Percentiles rank a stretch among this genome's conserved stretches.
These are phyloP conservation scores for Acmispon strigosus DNA, from an alignment of 306 rosid species.

Conservation along the genomic window DNA sequence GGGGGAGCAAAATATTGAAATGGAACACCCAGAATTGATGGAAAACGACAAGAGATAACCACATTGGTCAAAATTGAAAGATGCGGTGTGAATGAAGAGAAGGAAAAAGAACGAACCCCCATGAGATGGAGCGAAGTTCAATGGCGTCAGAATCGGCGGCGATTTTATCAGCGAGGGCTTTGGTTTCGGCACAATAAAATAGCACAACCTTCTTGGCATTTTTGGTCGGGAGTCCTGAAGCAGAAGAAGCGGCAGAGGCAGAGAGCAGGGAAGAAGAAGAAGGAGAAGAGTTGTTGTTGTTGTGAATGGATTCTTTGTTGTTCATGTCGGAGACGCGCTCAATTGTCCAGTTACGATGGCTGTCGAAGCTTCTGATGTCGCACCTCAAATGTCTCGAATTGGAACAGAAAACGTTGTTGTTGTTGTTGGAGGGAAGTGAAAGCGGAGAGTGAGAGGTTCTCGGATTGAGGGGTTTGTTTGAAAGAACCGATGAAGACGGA, in stretches of 20 bases:
- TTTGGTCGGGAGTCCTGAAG: slow-evolving; percentile 32
- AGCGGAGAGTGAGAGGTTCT: slow-evolving; percentile 13
- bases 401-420: not conserved
- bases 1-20: not conserved
- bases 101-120: slow-evolving; percentile 49
- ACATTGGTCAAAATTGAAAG: slow-evolving; percentile 10
- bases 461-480: slow-evolving; percentile 20
- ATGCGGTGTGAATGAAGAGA: not conserved
- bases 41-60: not conserved
- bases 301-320: slow-evolving; percentile 33
- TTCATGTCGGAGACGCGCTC: slow-evolving; percentile 34
- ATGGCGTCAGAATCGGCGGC: slow-evolving; percentile 65
- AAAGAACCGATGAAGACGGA: slow-evolving; percentile 23
- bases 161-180: slow-evolving; percentile 62
- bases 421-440: not conserved
- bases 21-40: no score
- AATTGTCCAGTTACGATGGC: slow-evolving; percentile 36
- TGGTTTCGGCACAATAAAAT: slow-evolving; percentile 80
- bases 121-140: slow-evolving; percentile 64
- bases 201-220: slow-evolving; percentile 63
- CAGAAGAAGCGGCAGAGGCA: slow-evolving; percentile 38
- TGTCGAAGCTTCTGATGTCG: slow-evolving; percentile 59
- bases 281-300: not conserved
- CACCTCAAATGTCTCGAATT: slow-evolving; percentile 25
- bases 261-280: slow-evolving; percentile 34